Evolutionary conservation across 225 moss, liverwort and hornwort species (phyloP), one percentile per base, ranked within the genome.

Genomic region (Physcomitrium patens): DNA sequence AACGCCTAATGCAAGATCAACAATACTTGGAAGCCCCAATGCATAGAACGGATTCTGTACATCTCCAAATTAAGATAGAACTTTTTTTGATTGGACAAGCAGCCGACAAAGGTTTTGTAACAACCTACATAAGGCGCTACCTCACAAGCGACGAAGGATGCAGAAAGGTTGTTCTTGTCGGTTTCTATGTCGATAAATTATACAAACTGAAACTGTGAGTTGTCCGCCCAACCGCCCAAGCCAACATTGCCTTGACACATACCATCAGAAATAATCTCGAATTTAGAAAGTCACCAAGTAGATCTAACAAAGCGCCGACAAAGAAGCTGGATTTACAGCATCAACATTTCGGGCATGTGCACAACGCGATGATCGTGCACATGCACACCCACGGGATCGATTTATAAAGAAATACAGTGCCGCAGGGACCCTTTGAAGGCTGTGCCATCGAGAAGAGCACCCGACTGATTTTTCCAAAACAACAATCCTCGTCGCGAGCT

Each of bases 261-360:
- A n/a, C n/a, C n/a, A n/a, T n/a, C n/a, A n/a, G n/a, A n/a, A n/a
- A n/a, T n/a, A n/a, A n/a, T n/a, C n/a, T n/a, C n/a, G n/a, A n/a
- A n/a, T n/a, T n/a, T n/a, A n/a, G n/a, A 0, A 15, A 1, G 0
- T 0, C 0, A 0, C n/a, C 31, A 0, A 4, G 0, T 7, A 16
- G 17, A 9, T 0, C 15, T 28, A 51, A 16, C 9, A 1, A 50
- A 7, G n/a, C n/a, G 8, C 9, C 0, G 11, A 1, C 14, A 18
- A n/a, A 46, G 8, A 64, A 26, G 0, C 28, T 68, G 0, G 9
- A 9, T 0, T 1, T 52, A 0, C 18, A 5, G 52, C 67, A 52
- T 3, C 18, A 68, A 4, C 10, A 3, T 10, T 67, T 67, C 51
- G 67, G 24, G 0, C 52, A 68, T 16, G 18, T 18, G 5, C 10